Conservation (phyloP, 73 alveolate genomes). For the Paramecium pentaurelia region DNA sequence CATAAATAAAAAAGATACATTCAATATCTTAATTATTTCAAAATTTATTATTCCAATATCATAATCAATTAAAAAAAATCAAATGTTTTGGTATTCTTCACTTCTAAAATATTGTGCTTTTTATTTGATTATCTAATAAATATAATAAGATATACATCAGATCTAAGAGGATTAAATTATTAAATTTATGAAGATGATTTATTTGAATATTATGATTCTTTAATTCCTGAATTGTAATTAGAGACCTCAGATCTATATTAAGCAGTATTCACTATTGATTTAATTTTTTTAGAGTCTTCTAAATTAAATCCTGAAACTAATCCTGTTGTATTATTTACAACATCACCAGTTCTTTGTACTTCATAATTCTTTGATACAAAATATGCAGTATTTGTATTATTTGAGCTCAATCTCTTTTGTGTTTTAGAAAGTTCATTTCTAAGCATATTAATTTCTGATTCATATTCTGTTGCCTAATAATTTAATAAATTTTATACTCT, state of each 20-base stretch:
- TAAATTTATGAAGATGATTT: not conserved
- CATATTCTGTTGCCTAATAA: conserved; percentile 22
- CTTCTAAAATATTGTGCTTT: not conserved
- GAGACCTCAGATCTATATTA: not conserved
- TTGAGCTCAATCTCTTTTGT: not conserved
- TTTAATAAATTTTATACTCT: not conserved
- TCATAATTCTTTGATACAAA: not conserved
- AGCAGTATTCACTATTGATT: not conserved
- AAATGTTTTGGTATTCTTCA: not conserved
- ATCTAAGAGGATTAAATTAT: not conserved
- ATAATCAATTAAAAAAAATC: not conserved
- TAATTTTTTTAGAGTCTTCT: not conserved
- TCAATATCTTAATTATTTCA: too few relatives aligned
- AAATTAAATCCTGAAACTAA: conserved; percentile 7
- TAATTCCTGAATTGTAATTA: not conserved
- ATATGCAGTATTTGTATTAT: not conserved
- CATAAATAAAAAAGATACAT: not conserved
- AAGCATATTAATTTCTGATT: not conserved
- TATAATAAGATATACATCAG: not conserved
- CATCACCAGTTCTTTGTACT: not conserved
- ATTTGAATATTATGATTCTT: not conserved
- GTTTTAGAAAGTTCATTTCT: not conserved
- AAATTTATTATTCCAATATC: too few relatives aligned
- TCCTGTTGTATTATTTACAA: not conserved
- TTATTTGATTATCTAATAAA: not conserved